Evolutionary conservation across 768 basidiomycete species (phyloP).

Genomic region (Naematelia encephala): DNA sequence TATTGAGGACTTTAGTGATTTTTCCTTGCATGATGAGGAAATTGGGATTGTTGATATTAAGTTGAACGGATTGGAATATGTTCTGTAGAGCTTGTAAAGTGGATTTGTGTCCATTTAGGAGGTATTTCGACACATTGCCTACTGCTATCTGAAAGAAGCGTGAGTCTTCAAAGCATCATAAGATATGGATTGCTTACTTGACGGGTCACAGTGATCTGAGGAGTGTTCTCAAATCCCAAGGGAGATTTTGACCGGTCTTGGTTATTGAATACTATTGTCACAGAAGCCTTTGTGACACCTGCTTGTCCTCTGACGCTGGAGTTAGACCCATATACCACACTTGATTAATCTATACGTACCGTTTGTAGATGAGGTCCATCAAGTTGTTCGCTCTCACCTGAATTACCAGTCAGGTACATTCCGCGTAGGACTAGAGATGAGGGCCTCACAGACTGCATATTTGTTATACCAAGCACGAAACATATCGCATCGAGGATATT

Average conservation of each 20-base stretch:
- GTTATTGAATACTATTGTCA: slow-evolving; percentile 98
- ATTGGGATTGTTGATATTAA: slow-evolving; percentile 99
- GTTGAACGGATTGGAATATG: slow-evolving; percentile 91
- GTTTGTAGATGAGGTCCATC: slow-evolving; percentile 97
- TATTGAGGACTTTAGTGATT: slow-evolving; percentile 97
- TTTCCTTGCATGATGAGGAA: slow-evolving; percentile 99
- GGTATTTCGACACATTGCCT: slow-evolving; percentile 89
- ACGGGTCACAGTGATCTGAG: slow-evolving; percentile 93
- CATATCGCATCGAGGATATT: slow-evolving; percentile 99
- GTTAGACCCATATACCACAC: neutral
- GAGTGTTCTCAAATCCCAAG: slow-evolving; percentile 69
- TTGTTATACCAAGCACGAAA: slow-evolving; percentile 96
- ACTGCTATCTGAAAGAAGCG: slow-evolving; percentile 69
- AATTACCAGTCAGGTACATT: slow-evolving; percentile 1
- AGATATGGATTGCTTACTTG: slow-evolving; percentile 62
- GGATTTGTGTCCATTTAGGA: slow-evolving; percentile 92
- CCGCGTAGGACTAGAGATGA: neutral
- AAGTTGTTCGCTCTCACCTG: slow-evolving; percentile 64
- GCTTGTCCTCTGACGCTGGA: slow-evolving; percentile 67
- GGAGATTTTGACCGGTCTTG: slow-evolving; percentile 82
- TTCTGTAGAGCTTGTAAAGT: slow-evolving; percentile 79
- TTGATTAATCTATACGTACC: slow-evolving; percentile 48
- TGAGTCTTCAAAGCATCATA: neutral
- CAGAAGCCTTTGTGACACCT: slow-evolving; percentile 92
- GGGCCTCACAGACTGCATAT: slow-evolving; percentile 86